Percentiles rank a stretch among this genome's conserved stretches.
These are phyloP conservation scores for Claviceps sorghi DNA, from an alignment of 2,329 filamentous ascomycete genomes.

Conservation along the genomic window DNA sequence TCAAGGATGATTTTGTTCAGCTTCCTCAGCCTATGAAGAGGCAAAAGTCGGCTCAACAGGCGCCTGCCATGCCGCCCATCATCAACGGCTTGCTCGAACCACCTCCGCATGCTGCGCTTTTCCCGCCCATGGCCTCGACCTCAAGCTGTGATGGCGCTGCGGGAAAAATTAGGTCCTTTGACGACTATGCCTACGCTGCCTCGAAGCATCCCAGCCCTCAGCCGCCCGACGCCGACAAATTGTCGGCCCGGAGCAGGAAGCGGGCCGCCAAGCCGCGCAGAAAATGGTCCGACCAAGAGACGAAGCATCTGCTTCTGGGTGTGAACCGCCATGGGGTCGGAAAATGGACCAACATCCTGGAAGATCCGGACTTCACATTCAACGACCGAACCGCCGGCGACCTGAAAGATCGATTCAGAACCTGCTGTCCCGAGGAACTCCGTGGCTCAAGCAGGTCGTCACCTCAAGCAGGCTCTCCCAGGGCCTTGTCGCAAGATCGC, in stretches of 20 bases:
- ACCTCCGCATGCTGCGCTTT: constrained; percentile 45
- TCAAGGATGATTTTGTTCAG: constrained; percentile 48
- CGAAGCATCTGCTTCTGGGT: constrained; percentile 44
- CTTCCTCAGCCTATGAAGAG: constrained; percentile 51
- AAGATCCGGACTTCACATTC: constrained; percentile 45
- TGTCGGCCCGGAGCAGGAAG: constrained; percentile 29
- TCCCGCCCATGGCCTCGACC: constrained; percentile 46
- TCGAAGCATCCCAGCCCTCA: constrained; percentile 13
- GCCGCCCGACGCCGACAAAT: constrained; percentile 19
- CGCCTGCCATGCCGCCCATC: constrained; percentile 44
- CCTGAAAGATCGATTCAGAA: constrained; percentile 51
- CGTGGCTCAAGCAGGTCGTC: constrained; percentile 25
- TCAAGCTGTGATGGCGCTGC: constrained; percentile 36
- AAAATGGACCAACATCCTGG: constrained; percentile 50
- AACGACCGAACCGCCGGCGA: constrained; percentile 47
- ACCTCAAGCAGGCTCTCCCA: constrained; percentile 11
- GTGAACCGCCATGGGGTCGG: constrained; percentile 49
- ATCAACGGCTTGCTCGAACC: constrained; percentile 51
- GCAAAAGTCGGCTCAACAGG: constrained; percentile 42
- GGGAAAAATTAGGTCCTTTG: constrained; percentile 25
- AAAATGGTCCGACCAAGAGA: constrained; percentile 53
- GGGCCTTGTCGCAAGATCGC: constrained; percentile 12
- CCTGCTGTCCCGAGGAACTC: constrained; percentile 49
- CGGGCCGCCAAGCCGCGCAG: constrained; percentile 42
- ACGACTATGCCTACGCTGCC: constrained; percentile 24